phyloP scores from a whole-genome alignment of 73 alveolate genomes.

The Paramecium primaurelia region DNA sequence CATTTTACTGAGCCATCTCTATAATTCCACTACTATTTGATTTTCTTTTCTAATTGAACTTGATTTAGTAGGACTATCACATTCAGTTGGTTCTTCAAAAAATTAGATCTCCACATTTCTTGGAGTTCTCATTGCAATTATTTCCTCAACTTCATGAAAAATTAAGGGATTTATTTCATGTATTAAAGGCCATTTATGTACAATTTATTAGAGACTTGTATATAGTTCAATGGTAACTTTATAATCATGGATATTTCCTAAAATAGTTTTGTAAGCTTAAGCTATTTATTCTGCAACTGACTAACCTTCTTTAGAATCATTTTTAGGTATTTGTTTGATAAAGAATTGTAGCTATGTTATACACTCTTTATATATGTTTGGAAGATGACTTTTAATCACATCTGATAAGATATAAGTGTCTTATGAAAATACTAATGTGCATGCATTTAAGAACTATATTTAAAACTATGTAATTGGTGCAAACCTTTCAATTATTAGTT shows the following conservation, averaged over 20 bases:
- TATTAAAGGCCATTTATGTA: constrained; percentile 27
- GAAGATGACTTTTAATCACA: not conserved
- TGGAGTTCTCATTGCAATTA: constrained; percentile 1
- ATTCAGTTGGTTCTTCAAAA: constrained; percentile 24
- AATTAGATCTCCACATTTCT: not conserved
- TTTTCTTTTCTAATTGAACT: constrained; percentile 19
- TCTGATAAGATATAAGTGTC: not conserved
- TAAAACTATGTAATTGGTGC: not conserved
- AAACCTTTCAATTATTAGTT: not conserved
- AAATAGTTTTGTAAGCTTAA: not conserved
- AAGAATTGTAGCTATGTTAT: not conserved
- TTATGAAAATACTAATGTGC: not conserved
- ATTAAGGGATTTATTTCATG: constrained; percentile 1
- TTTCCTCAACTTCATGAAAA: constrained; percentile 25
- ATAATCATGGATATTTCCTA: not conserved
- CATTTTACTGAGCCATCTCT: constrained; percentile 39
- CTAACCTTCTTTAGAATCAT: constrained; percentile 27
- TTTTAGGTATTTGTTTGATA: constrained; percentile 10
- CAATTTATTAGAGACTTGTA: not conserved
- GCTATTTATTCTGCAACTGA: constrained; percentile 17
- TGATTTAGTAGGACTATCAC: constrained; percentile 35
- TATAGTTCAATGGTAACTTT: not conserved
- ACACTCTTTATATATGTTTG: not conserved
- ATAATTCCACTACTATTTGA: constrained; percentile 8
- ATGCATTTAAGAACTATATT: not conserved